These are phyloP conservation scores for Solanum chiquidenum DNA, from an alignment of 257 asterid genomes.

Conservation along the genomic window DNA sequence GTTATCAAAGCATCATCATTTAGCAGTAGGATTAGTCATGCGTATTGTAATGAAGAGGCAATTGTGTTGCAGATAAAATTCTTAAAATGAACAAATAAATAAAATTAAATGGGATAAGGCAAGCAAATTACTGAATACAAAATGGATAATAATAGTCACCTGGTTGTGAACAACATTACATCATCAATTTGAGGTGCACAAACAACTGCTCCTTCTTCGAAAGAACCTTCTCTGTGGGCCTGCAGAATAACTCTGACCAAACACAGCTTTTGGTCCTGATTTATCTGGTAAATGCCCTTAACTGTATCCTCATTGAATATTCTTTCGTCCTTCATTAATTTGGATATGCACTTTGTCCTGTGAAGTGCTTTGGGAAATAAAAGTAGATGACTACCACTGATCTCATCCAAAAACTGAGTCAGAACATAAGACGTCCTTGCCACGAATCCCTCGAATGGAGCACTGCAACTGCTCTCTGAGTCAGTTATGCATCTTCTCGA, in stretches of 20 bases:
- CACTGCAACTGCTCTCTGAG: slow-evolving; percentile 6
- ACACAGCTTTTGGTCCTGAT: slow-evolving; percentile 23
- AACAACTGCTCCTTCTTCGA: slow-evolving; percentile 79
- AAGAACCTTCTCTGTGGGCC: slow-evolving; percentile 64
- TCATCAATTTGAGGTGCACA: slow-evolving; percentile 66
- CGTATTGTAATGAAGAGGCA: background rate
- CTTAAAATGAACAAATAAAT: background rate
- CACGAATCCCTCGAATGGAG: slow-evolving; percentile 35
- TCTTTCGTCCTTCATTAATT: slow-evolving; percentile 35
- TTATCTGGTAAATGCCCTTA: slow-evolving; percentile 8
- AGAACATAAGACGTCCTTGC: slow-evolving; percentile 61
- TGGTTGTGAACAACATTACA: slow-evolving; percentile 33
- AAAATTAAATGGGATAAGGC: background rate
- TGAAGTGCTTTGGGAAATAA: slow-evolving; percentile 39
- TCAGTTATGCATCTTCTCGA: slow-evolving; percentile 5
- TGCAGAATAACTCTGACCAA: slow-evolving; percentile 51
- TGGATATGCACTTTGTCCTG: slow-evolving; percentile 27
- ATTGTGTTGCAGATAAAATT: background rate
- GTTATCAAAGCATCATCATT: background rate
- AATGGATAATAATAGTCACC: slow-evolving; percentile 25
- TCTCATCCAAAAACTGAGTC: slow-evolving; percentile 20
- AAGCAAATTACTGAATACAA: background rate
- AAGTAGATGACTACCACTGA: slow-evolving; percentile 24
- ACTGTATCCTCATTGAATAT: slow-evolving; percentile 16
- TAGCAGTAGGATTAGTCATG: background rate